Base-by-base conservation (phyloP, 75 land plant genomes). In the Sequoiadendron giganteum region DNA sequence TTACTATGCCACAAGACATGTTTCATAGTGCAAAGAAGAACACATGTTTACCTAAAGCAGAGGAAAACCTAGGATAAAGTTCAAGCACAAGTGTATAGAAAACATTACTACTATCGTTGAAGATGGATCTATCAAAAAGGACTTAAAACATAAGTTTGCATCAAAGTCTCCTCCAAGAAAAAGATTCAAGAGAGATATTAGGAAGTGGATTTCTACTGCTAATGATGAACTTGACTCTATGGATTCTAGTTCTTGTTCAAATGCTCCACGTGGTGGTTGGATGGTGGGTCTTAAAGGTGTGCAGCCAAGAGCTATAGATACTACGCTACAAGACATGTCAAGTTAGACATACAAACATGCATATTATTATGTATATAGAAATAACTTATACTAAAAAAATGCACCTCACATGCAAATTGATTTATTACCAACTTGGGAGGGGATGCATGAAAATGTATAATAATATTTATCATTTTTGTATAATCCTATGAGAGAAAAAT, bases 231-330 rank as follows among this genome's bases (percentile, higher is more conserved):
- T 98, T 87, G 99, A 98, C 88, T 99, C 99, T 0, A 97, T 98
- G 99, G 99, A 98, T 88, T 99, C 99, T 32, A 98, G 99, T 89
- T 92, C 99, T 65, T 98, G 97, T 90, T 98, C 99, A 85, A 99
- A 98, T 94, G 99, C 99, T 85, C 99, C 99, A 19, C 97, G 99
- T 88, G 99, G 99, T 90, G 99, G 99, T 73, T 98, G 99, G 99
- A 97, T 98, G 86, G 97, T 98, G 54, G 99, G 99, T 32, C 92
- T 98, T 40, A 98, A 97, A 92, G 99, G 99, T 83, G 97, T 97
- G 77, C 99, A 98, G 90, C 99, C 99, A 76, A 92, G 95, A 81
- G 99, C 99, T 90, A 99, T 96, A 76, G 99, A 98, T 91, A 98
- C 99, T 40, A 98, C 99, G 99, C 99, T n/a, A 95, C 97, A 36